Evolutionary conservation across 2,329 filamentous ascomycete species (phyloP), one percentile per base, ranked within the genome.

Genomic region (Xylaria sp.): DNA sequence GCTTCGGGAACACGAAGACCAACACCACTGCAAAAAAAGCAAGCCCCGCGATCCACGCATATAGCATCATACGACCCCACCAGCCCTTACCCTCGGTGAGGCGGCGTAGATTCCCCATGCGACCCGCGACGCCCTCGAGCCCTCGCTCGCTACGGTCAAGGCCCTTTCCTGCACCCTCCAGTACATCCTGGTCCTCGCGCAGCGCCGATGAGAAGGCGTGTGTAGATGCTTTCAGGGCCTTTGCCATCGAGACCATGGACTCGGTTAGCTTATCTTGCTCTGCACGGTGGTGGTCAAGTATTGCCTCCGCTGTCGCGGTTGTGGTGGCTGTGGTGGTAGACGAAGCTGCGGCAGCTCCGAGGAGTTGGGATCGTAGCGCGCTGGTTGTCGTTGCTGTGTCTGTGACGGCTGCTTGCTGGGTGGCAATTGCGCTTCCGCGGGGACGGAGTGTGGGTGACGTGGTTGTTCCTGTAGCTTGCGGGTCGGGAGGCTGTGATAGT

Each of bases 81-180:
- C 92, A 96, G 0, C 94, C 94, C 77, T 91, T 90, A 3, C 94
- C 94, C 81, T 97, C 95, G 17, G 91, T 93, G 89, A 97, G 93
- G 59, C 86, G 86, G 72, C 88, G 84, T 76, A 98, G 79, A 74
- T 87, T 85, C 1, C 92, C 90, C 92, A 98, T 96, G 69, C 89
- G 84, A 69, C 88, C 87, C 60, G 89, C 88, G 3, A 94, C 93
- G 1, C 88, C 87, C 67, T 94, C 90, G 86, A 98, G 91, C 20
- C 90, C 90, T 51, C 85, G 81, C 66, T 91, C 89, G 73, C 91
- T 96, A 77, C 88, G 90, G 74, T 94, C 92, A 72, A 98, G 85
- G 0, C 92, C 92, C 63, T 90, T 85, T 1, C 89, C 87, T 1
- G 94, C 92, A 11, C 89, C 85, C 64, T 86, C 84, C 22, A 97